phyloP scores from a whole-genome alignment of 2,329 filamentous ascomycete genomes.

The Ascochyta lentis region DNA sequence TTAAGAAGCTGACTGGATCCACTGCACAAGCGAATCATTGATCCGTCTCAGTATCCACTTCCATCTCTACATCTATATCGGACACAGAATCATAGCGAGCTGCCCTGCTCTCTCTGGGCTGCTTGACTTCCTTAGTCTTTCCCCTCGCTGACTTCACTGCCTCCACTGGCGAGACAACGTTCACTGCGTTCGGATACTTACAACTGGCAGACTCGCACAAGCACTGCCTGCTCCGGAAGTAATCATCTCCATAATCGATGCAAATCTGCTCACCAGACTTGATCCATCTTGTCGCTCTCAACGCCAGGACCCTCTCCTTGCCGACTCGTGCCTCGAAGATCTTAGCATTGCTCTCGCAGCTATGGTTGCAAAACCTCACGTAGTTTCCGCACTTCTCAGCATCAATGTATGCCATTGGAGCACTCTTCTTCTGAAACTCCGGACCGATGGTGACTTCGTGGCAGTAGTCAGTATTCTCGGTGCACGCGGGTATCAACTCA shows the following conservation, averaged over 20 bases:
- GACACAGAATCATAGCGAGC: neutral
- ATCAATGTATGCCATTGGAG: conserved; percentile 9
- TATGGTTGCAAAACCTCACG: conserved; percentile 19
- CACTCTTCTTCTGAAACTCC: neutral
- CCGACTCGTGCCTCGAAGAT: conserved; percentile 12
- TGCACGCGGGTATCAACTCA: conserved; percentile 8
- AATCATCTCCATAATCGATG: conserved; percentile 11
- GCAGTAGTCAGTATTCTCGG: conserved; percentile 12
- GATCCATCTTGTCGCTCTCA: conserved; percentile 4
- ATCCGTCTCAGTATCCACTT: neutral
- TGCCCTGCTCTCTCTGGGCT: neutral
- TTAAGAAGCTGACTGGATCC: no score
- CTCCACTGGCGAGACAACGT: neutral
- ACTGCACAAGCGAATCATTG: neutral
- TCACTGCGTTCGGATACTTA: conserved; percentile 4
- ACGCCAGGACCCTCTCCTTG: conserved; percentile 4
- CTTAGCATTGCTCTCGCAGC: conserved; percentile 14
- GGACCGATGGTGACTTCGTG: conserved; percentile 14
- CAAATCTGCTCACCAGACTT: conserved; percentile 6
- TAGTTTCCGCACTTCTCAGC: conserved; percentile 7
- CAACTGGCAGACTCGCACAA: conserved; percentile 5
- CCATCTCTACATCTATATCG: neutral
- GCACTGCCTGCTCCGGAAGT: conserved; percentile 7
- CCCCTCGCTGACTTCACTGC: neutral
- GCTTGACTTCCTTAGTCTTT: neutral